A percentile compares a stretch with the other conserved stretches of the same genome.
These are phyloP conservation scores for Cynara cardunculus DNA, from an alignment of 129 eudicot species.

Conservation along the genomic window DNA sequence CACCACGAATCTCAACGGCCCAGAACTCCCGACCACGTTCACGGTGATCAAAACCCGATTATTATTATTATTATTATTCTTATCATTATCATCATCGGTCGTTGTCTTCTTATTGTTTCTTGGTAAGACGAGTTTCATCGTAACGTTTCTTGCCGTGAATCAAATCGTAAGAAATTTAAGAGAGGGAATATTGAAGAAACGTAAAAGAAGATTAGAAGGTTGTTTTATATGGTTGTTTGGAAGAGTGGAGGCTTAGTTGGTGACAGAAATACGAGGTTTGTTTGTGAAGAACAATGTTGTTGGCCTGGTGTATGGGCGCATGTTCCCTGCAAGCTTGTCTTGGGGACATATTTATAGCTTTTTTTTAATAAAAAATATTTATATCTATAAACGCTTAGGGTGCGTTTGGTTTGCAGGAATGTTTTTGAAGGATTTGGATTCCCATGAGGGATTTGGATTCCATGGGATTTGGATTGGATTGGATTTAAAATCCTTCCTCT, in stretches of 20 bases:
- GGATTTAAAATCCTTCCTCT: too few species aligned
- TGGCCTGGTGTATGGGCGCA: neutral
- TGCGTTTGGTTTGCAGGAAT: too few species aligned
- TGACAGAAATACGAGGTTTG: slow-evolving; percentile 15
- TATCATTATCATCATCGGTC: neutral
- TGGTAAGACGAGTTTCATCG: slow-evolving; percentile 1
- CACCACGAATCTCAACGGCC: slow-evolving; percentile 53
- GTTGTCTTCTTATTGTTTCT: slow-evolving; percentile 1
- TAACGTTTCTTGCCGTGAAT: neutral
- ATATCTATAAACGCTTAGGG: too few species aligned
- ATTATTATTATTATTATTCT: neutral
- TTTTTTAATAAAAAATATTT: too few species aligned
- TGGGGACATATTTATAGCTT: too few species aligned
- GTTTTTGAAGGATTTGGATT: too few species aligned
- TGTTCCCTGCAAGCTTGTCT: neutral
- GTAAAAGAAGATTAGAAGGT: neutral
- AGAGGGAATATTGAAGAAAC: neutral
- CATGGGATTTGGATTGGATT: too few species aligned
- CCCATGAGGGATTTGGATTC: too few species aligned
- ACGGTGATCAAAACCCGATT: slow-evolving; percentile 48
- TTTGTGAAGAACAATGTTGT: slow-evolving; percentile 24
- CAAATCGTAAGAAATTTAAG: neutral
- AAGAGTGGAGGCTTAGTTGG: slow-evolving; percentile 3
- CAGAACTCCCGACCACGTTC: slow-evolving; percentile 52
- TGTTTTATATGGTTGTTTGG: neutral